A percentile compares a stretch with the other conserved stretches of the same genome.
Conservation (phyloP, 2,329 filamentous ascomycete genomes). For the Claviceps paspali region DNA sequence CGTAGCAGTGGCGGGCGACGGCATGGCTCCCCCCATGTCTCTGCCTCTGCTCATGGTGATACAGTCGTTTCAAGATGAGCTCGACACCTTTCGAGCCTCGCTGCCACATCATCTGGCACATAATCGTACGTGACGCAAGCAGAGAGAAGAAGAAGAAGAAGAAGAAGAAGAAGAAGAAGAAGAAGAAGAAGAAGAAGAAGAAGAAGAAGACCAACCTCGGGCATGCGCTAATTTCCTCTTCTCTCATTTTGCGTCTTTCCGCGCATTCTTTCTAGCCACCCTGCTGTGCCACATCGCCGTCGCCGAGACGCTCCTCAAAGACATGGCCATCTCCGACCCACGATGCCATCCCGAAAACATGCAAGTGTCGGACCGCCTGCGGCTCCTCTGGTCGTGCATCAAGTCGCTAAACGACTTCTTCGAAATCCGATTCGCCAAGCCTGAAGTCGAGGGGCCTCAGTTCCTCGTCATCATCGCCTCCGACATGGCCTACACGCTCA, state of each 20-base stretch:
- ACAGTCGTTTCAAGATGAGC: slow-evolving; percentile 27
- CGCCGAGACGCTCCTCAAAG: slow-evolving; percentile 31
- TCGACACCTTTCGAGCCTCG: slow-evolving; percentile 23
- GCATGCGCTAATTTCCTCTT: no score
- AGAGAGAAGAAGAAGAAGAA: no score
- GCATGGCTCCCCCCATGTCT: slow-evolving; percentile 17
- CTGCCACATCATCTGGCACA: slow-evolving; percentile 20
- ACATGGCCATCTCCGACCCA: slow-evolving; percentile 27
- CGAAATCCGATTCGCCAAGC: slow-evolving; percentile 16
- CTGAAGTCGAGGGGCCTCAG: slow-evolving; percentile 20
- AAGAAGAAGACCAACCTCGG: no score
- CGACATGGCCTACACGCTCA: slow-evolving; percentile 31
- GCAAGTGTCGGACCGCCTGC: slow-evolving; percentile 23
- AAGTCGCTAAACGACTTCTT: slow-evolving; percentile 26
- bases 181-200: no score
- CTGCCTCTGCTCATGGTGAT: slow-evolving; percentile 27
- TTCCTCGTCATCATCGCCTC: slow-evolving; percentile 29
- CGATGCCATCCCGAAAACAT: slow-evolving; percentile 17
- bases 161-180: no score
- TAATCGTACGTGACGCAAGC: slow-evolving; percentile 18
- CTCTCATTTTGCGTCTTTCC: no score
- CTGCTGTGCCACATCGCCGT: slow-evolving; percentile 27
- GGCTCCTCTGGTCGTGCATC: slow-evolving; percentile 30
- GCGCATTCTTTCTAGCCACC: no score
- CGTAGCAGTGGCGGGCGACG: slow-evolving; percentile 20